Base-by-base conservation (phyloP, 176 grass and related monocot genomes). In the Oryza meyeriana region DNA sequence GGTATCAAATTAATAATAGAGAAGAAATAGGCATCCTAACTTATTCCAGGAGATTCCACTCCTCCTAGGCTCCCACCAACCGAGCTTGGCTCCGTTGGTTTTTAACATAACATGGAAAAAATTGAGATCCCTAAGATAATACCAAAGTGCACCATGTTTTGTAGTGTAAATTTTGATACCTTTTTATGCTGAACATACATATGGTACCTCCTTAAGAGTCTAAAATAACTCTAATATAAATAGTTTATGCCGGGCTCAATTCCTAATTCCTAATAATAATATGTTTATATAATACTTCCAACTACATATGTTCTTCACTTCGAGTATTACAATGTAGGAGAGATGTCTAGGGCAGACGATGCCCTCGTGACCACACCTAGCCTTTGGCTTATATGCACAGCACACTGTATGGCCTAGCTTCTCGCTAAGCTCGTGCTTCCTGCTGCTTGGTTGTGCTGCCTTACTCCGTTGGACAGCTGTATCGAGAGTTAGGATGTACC, bases 341-440 rank as follows among this genome's bases (percentile, higher is more conserved):
- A 33, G 40, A 47, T 74, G 9, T 74, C 32, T 80, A 34, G 12
- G 41, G 33, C 77, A 80, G 24, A 40, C 30, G 40, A 74, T 66
- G 20, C 44, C 20, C 11, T 63, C 61, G 71, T 81, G 85, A 75
- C 70, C 27, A 74, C 22, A 74, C 35, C 32, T 67, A 68, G 77
- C 48, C 36, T 22, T 87, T 81, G 85, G 47, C 85, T 61, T 68
- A 87, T 68, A 22, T 35, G 70, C 77, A 75, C 84, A n/a, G 77
- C 29, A 9, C 61, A 66, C 26, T 40, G 69, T 67, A 61, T 39
- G 61, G 61, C 45, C 74, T 61, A 75, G 45, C 70, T 47, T 69
- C 77, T 81, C 14, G 4, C 47, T 69, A 68, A 61, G 71, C 47
- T 86, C 69, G 77, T 66, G 59, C 68, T 73, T 86, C 76, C 59